These are phyloP conservation scores for Ophiostoma quercus DNA, from an alignment of 2,329 filamentous ascomycete genomes.

Conservation along the genomic window DNA sequence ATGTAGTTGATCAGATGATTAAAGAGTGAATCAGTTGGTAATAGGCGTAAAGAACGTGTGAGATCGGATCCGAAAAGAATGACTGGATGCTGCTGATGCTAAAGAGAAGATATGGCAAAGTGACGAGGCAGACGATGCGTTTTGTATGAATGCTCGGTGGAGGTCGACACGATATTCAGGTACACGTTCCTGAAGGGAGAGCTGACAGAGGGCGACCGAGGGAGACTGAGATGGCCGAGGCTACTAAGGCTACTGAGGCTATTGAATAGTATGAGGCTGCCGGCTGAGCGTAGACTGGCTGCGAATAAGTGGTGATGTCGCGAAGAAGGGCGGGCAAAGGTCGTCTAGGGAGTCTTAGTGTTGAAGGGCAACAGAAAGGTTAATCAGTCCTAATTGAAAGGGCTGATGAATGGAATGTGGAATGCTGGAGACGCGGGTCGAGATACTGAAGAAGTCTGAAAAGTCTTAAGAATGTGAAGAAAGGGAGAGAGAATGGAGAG, in stretches of 20 bases:
- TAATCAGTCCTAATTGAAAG: constrained; percentile 7
- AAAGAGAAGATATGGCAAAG: not conserved
- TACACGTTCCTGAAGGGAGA: constrained; percentile 7
- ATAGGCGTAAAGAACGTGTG: constrained; percentile 6
- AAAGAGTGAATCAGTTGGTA: constrained; percentile 11
- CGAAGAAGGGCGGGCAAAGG: not conserved
- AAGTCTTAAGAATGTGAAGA: not conserved
- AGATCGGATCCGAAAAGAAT: constrained; percentile 10
- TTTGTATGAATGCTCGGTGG: not conserved
- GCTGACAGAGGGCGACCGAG: not conserved
- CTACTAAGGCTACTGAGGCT: not conserved
- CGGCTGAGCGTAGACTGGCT: not conserved
- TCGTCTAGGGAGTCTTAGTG: not conserved
- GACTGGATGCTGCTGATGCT: constrained; percentile 8
- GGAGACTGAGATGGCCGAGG: not conserved
- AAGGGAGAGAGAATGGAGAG: not conserved
- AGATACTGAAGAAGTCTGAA: not conserved
- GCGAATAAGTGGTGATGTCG: constrained; percentile 3
- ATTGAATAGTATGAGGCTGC: not conserved
- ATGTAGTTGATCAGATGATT: not conserved
- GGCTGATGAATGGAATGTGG: constrained; percentile 8
- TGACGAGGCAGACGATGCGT: constrained; percentile 1
- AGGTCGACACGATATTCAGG: constrained; percentile 8
- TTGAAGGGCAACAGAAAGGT: not conserved
- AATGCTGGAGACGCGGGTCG: not conserved